These are phyloP conservation scores for Prunus yedoensis DNA, from an alignment of 331 rosid genomes.

Conservation along the genomic window DNA sequence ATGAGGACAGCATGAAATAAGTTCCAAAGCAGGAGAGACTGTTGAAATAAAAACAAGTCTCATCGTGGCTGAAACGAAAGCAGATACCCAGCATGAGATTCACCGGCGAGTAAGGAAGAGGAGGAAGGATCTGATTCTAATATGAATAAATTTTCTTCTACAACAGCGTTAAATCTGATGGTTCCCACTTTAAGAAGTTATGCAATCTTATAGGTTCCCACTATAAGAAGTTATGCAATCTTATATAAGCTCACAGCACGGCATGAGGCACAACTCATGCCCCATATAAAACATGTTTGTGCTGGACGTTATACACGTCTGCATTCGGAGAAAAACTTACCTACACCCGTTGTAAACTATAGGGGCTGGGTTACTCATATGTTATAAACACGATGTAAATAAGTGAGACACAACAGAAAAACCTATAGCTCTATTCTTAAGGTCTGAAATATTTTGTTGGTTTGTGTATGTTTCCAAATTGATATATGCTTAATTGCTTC, in stretches of 20 bases:
- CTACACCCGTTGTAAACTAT: background rate
- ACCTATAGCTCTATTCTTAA: background rate
- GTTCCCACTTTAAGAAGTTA: background rate
- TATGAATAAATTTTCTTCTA: background rate
- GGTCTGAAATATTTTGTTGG: background rate
- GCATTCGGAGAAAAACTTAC: background rate
- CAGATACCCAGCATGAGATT: background rate
- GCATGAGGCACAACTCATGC: background rate
- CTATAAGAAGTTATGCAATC: no score
- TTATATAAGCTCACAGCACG: background rate
- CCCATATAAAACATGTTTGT: background rate
- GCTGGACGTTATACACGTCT: background rate
- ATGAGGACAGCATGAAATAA: background rate
- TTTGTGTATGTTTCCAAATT: background rate
- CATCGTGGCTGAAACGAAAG: background rate
- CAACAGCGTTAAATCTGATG: background rate
- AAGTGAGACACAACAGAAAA: background rate
- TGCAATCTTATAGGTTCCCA: no score
- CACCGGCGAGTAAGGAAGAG: background rate
- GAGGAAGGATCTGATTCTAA: background rate
- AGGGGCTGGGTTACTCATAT: background rate
- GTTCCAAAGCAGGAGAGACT: background rate
- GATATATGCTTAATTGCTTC: background rate
- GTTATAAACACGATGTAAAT: background rate
- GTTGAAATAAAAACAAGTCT: background rate